Percentiles rank a stretch among this genome's conserved stretches.
Evolutionary conservation across 1,139 yeast genomes (phyloP).

Genomic region (Suhomyces choctaworum): DNA sequence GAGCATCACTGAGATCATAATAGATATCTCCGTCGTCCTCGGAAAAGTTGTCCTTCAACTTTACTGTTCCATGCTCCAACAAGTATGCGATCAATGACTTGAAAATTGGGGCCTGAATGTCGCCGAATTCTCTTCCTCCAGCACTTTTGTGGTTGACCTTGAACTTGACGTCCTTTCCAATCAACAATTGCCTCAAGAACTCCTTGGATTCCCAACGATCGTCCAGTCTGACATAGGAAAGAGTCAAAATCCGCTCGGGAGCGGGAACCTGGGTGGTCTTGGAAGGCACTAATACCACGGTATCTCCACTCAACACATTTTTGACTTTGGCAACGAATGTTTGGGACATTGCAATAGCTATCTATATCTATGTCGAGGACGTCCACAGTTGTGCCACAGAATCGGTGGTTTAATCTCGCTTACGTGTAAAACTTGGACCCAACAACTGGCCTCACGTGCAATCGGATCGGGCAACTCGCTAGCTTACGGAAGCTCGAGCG

Average conservation of each 20-base stretch:
- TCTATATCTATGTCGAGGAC: background rate
- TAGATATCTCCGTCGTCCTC: slow-evolving; percentile 37
- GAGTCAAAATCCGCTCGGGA: slow-evolving; percentile 62
- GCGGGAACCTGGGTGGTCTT: slow-evolving; percentile 45
- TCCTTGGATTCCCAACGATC: slow-evolving; percentile 63
- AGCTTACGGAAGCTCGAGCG: too few species aligned
- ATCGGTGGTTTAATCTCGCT: too few species aligned
- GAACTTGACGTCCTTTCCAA: slow-evolving; percentile 69
- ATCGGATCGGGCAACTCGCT: too few species aligned
- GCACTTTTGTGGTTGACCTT: slow-evolving; percentile 52
- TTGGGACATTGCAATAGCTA: slow-evolving; percentile 15
- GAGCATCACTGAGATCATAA: slow-evolving; percentile 34
- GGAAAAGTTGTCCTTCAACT: slow-evolving; percentile 56
- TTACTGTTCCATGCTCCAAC: slow-evolving; percentile 61
- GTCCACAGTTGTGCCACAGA: background rate
- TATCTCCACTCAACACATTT: slow-evolving; percentile 71
- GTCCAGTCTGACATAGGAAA: slow-evolving; percentile 61
- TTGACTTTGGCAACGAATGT: slow-evolving; percentile 60
- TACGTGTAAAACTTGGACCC: too few species aligned
- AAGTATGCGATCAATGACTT: slow-evolving; percentile 58
- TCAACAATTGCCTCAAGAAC: slow-evolving; percentile 57
- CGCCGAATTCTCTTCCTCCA: slow-evolving; percentile 70
- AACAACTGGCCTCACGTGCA: too few species aligned
- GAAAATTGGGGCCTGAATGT: slow-evolving; percentile 64
- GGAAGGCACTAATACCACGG: slow-evolving; percentile 64